Conservation (phyloP, 192 early-diverging fungal genomes). For the Gonapodya prolifera region DNA sequence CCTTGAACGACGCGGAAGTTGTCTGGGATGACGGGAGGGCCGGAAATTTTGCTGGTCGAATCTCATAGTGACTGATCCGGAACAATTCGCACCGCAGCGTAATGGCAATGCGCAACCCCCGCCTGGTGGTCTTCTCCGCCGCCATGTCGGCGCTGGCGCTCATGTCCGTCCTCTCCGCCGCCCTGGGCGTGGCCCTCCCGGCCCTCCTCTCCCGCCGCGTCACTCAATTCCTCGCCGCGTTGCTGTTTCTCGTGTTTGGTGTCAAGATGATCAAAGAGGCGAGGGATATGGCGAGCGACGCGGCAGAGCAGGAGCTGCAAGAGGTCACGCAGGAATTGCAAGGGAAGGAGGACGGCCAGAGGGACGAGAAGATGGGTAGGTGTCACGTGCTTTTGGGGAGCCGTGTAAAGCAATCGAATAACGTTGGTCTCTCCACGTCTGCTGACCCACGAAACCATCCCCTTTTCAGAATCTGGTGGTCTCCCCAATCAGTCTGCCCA, state of each 20-base stretch:
- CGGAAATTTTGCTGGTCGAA: too few species aligned
- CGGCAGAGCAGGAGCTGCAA: conserved; percentile 78
- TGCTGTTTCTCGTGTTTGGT: conserved; percentile 91
- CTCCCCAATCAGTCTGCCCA: not conserved
- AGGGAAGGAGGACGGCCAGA: conserved; percentile 53
- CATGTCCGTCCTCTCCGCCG: conserved; percentile 93
- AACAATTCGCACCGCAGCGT: too few species aligned
- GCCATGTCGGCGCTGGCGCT: conserved; percentile 75
- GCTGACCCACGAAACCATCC: not conserved
- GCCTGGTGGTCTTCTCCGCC: conserved; percentile 77
- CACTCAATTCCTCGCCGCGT: conserved; percentile 69
- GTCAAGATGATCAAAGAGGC: conserved; percentile 76
- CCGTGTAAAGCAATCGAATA: too few species aligned
- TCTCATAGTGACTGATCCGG: too few species aligned
- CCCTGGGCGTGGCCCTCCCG: conserved; percentile 80
- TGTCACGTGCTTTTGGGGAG: not conserved
- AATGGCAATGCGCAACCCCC: conserved; percentile 95
- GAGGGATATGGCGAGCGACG: conserved; percentile 72
- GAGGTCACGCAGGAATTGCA: conserved; percentile 82
- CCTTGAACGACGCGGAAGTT: too few species aligned
- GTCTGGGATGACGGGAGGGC: too few species aligned
- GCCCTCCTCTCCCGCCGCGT: conserved; percentile 74
- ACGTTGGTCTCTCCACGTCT: too few species aligned
- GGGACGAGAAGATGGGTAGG: conserved; percentile 19
- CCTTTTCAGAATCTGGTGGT: conserved; percentile 6